Evolutionary conservation across 2,329 filamentous ascomycete genomes (phyloP), one percentile per base, ranked within the genome.

Genomic region (Coniochaeta prunicola): DNA sequence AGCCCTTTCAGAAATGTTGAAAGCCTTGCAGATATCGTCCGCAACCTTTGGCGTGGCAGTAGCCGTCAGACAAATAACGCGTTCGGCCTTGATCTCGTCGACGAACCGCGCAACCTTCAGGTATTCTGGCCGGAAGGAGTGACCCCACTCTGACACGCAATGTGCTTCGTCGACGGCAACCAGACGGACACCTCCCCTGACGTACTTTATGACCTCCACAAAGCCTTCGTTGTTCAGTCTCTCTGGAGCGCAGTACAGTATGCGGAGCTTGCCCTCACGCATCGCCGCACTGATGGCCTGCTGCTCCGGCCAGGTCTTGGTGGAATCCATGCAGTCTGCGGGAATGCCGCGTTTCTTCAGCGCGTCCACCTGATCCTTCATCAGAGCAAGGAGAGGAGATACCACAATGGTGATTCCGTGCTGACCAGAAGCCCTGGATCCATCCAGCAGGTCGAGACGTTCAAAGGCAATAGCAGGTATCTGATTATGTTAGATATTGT

Each of bases 331-430:
- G 7, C 77, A 78, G 2, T 81, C 82, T 9, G 82, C 83, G 10
- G 75, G 64, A 10, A 86, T 76, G 0, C 77, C 77, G 30, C 76
- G 74, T 10, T 72, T 72, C 53, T 75, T 71, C 21, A 86, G 71
- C 1, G 78, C 77, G 62, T 85, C 82, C 0, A 83, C 80, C 62
- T 86, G 83, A 61, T 85, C 82, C 64, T 85, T 85, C 81, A 84
- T 84, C 57, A 85, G 65, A 1, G 80, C 80, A 57, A 84, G 80
- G 3, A 84, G 68, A 0, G 81, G 81, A 0, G 80, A 84, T 1
- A 84, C 79, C 2, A 84, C 79, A 6, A 85, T 74, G 1, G 80
- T 84, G 61, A 84, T 76, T 6, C 80, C 83, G 12, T 72, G 68
- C 19, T 74, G 72, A 2, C 67, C 67, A 0, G 66, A 57, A 0